A percentile compares a stretch with the other conserved stretches of the same genome.
Conservation (phyloP, 768 basidiomycete genomes). For the Calocybe indica region DNA sequence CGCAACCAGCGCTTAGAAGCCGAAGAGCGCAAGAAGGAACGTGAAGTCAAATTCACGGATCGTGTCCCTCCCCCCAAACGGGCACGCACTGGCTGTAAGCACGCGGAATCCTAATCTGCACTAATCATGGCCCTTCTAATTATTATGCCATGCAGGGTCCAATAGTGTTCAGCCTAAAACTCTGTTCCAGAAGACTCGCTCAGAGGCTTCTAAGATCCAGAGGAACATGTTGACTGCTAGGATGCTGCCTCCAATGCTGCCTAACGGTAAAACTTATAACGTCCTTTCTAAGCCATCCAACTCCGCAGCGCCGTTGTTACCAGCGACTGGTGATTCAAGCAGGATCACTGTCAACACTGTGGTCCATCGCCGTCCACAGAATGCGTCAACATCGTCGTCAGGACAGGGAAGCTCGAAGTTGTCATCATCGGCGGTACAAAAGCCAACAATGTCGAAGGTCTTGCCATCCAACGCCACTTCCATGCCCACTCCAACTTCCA, state of each 20-base stretch:
- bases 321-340: conserved; percentile 26
- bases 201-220: conserved; percentile 63
- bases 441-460: conserved; percentile 9
- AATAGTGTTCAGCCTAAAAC: conserved; percentile 47
- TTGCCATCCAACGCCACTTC: conserved; percentile 10
- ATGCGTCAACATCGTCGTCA: conserved; percentile 6
- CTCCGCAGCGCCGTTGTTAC: conserved; percentile 25
- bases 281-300: conserved; percentile 30
- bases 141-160: conserved; percentile 22
- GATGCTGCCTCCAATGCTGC: conserved; percentile 47
- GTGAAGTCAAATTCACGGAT: conserved; percentile 72
- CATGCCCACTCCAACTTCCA: conserved; percentile 3
- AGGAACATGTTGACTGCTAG: conserved; percentile 52
- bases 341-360: conserved; percentile 51
- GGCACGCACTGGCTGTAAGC: conserved; percentile 24
- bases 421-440: neutral
- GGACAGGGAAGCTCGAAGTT: neutral
- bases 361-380: conserved; percentile 27
- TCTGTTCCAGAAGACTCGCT: conserved; percentile 72
- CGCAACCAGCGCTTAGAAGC: conserved; percentile 63
- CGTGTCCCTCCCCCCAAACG: conserved; percentile 64
- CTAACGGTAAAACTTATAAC: conserved; percentile 36
- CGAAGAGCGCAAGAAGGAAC: conserved; percentile 71
- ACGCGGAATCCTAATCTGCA: too few relatives aligned
- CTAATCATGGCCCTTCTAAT: too few relatives aligned